Conservation (phyloP, 352 stramenopile genomes). For the Phytophthora sojae region DNA sequence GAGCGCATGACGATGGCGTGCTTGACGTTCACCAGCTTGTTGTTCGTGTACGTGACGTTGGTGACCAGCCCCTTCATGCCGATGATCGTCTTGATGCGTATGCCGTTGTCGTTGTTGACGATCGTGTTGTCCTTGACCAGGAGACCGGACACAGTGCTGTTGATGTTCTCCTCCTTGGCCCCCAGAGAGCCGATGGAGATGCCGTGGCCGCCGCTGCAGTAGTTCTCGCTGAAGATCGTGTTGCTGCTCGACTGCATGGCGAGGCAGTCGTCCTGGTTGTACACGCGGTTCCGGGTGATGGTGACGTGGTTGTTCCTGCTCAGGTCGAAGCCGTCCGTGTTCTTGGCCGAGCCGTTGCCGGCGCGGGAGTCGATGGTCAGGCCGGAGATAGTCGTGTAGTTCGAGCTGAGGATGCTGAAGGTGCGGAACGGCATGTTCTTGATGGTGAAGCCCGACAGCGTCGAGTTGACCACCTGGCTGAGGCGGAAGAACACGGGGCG, state of each 20-base stretch:
- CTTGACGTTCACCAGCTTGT: slow-evolving; percentile 24
- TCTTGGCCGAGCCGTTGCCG: slow-evolving; percentile 8
- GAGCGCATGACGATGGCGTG: slow-evolving; percentile 12
- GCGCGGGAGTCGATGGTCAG: slow-evolving; percentile 18
- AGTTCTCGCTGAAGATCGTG: slow-evolving; percentile 25
- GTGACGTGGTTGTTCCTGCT: slow-evolving; percentile 11
- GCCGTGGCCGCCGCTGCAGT: slow-evolving; percentile 25
- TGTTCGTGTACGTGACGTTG: slow-evolving; percentile 20
- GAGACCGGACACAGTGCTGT: slow-evolving; percentile 24
- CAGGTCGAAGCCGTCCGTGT: slow-evolving; percentile 13
- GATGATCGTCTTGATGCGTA: slow-evolving; percentile 35
- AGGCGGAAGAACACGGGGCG: slow-evolving; percentile 39
- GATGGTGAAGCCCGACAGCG: slow-evolving; percentile 39
- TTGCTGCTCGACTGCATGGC: slow-evolving; percentile 13
- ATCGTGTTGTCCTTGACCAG: slow-evolving; percentile 32
- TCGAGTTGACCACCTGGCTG: slow-evolving; percentile 14
- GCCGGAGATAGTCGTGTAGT: slow-evolving; percentile 18
- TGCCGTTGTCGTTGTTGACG: slow-evolving; percentile 40
- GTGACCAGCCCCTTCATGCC: slow-evolving; percentile 17
- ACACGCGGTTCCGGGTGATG: slow-evolving; percentile 6
- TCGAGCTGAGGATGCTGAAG: slow-evolving; percentile 35
- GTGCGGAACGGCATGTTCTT: slow-evolving; percentile 43
- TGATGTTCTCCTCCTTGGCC: slow-evolving; percentile 16
- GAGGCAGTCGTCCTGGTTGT: slow-evolving; percentile 17
- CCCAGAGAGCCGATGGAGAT: slow-evolving; percentile 50